Evolutionary conservation across 345 rosid genomes (phyloP).

Genomic region (Sonneratia alba): DNA sequence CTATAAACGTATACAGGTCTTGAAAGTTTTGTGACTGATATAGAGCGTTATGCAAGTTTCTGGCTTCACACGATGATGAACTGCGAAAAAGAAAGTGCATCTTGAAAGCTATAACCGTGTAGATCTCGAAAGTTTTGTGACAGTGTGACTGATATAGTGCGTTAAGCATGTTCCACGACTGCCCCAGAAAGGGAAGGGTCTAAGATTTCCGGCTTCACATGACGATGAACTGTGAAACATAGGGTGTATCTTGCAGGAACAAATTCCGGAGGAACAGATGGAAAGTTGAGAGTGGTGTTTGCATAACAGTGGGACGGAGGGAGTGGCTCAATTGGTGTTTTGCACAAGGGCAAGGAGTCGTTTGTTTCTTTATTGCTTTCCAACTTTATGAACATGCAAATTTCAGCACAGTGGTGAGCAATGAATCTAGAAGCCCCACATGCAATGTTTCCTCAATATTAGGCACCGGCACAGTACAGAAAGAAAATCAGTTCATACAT

Average conservation of each 20-base stretch:
- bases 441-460: not conserved
- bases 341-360: not conserved
- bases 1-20: not conserved
- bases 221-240: not conserved
- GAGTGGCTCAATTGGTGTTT: not conserved
- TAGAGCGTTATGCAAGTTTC: not conserved
- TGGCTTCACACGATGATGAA: not conserved
- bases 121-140: not conserved
- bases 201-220: not conserved
- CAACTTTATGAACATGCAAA: not conserved
- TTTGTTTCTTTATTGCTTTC: not conserved
- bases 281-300: not conserved
- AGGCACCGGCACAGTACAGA: not conserved
- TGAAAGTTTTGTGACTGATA: not conserved
- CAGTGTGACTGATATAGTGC: not conserved
- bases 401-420: not conserved
- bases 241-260: not conserved
- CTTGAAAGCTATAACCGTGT: not conserved
- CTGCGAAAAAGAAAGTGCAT: not conserved
- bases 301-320: not conserved
- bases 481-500: not conserved
- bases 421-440: conserved; percentile 1
- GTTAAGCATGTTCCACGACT: not conserved
- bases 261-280: not conserved
- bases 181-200: not conserved